Percentiles rank a stretch among this genome's conserved stretches.
phyloP scores from a whole-genome alignment of 805 yeast genomes.

The Blastobotrys mokoenaii region DNA sequence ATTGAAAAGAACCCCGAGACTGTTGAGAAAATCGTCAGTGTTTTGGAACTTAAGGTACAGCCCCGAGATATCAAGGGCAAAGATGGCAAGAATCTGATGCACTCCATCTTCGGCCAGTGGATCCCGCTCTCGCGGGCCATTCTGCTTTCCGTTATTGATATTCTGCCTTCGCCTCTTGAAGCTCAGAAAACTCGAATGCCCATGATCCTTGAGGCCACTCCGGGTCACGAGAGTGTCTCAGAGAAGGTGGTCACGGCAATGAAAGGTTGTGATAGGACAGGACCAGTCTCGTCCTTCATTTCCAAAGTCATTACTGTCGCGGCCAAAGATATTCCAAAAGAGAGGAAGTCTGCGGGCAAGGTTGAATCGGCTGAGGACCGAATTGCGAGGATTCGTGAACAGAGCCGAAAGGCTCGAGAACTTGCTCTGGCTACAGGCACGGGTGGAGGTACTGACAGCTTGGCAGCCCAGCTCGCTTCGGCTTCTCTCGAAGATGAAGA shows the following conservation, averaged over 20 bases:
- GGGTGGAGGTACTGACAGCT: neutral
- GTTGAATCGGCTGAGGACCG: slow-evolving; percentile 4
- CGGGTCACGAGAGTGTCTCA: slow-evolving; percentile 43
- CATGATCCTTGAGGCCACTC: slow-evolving; percentile 52
- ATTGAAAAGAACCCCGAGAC: slow-evolving; percentile 59
- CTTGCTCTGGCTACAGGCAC: slow-evolving; percentile 9
- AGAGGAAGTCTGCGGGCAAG: slow-evolving; percentile 23
- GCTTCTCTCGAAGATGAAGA: slow-evolving; percentile 28
- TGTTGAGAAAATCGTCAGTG: slow-evolving; percentile 63
- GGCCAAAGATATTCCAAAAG: slow-evolving; percentile 62
- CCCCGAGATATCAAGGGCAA: slow-evolving; percentile 76
- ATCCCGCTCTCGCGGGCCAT: slow-evolving; percentile 84
- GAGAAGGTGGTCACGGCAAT: slow-evolving; percentile 45
- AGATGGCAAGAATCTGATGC: slow-evolving; percentile 57
- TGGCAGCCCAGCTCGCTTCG: neutral
- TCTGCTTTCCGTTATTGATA: slow-evolving; percentile 73
- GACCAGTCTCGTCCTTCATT: slow-evolving; percentile 68
- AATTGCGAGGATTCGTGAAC: slow-evolving; percentile 18
- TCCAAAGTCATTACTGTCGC: slow-evolving; percentile 88
- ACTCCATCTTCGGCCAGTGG: slow-evolving; percentile 82
- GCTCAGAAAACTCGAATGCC: slow-evolving; percentile 72
- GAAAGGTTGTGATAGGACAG: slow-evolving; percentile 55
- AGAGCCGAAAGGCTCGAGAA: slow-evolving; percentile 18
- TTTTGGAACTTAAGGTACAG: slow-evolving; percentile 56
- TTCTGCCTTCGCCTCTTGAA: slow-evolving; percentile 69